A percentile compares a stretch with the other conserved stretches of the same genome.
Evolutionary conservation across 768 basidiomycete species (phyloP).

Genomic region (Kwoniella shandongensis): DNA sequence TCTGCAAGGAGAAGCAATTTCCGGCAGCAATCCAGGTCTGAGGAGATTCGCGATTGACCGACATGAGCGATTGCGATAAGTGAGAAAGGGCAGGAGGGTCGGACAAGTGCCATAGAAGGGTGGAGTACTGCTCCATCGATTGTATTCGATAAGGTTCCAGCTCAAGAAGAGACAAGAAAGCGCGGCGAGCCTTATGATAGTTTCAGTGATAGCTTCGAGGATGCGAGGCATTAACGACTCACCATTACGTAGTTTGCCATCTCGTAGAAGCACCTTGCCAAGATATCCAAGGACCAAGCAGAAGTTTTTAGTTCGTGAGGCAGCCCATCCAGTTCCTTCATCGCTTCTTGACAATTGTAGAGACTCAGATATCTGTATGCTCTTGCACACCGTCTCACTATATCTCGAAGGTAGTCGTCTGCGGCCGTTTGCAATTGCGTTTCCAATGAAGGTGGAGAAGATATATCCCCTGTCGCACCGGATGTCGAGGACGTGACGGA

Average conservation of each 20-base stretch:
- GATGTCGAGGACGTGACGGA: constrained; percentile 39
- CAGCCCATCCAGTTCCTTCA: constrained; percentile 73
- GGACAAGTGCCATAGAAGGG: constrained; percentile 91
- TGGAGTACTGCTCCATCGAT: constrained; percentile 96
- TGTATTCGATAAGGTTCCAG: constrained; percentile 84
- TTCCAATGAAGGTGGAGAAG: constrained; percentile 30
- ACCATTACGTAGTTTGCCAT: constrained; percentile 83
- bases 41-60: constrained; percentile 70
- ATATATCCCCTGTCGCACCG: constrained; percentile 18
- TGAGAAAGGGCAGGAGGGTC: constrained; percentile 80
- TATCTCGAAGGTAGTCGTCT: constrained; percentile 77
- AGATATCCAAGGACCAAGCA: constrained; percentile 74
- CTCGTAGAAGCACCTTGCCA: constrained; percentile 87
- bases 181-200: constrained; percentile 71
- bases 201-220: constrained; percentile 15
- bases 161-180: constrained; percentile 75
- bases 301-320: constrained; percentile 72
- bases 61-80: constrained; percentile 86
- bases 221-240: constrained; percentile 55
- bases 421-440: constrained; percentile 59
- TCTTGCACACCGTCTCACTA: constrained; percentile 76
- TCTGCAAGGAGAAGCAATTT: constrained; percentile 91
- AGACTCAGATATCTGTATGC: constrained; percentile 72
- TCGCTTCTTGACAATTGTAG: constrained; percentile 73
- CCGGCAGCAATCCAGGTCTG: constrained; percentile 96